Base-by-base conservation (phyloP, 805 yeast genomes). In the Kregervanrija fluxuum region DNA sequence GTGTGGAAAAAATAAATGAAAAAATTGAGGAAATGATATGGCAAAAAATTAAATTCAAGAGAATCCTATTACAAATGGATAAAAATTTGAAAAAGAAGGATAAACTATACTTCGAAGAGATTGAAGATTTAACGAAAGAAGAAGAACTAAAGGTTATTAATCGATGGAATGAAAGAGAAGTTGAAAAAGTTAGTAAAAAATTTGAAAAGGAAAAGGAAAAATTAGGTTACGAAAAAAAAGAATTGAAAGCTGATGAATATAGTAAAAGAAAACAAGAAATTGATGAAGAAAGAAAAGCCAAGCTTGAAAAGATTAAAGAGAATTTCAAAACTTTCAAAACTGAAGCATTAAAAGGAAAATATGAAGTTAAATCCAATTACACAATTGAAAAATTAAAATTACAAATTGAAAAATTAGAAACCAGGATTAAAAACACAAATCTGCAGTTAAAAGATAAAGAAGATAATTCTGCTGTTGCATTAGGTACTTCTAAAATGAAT, bases 401-500 rank as follows among this genome's bases (percentile, higher is more conserved):
- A 8, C 95, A 88, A 64, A 71, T 88, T 22, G 86, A 80, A 44
- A 81, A 79, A 51, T 60, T 86, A 8, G 91, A 85, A 41, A 76
- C 75, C 46, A 73, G 96, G 53, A 83, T 88, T 37, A 61, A 71
- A 41, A 83, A 77, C 48, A 80, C 86, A 2, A 67, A 77, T 9
- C 69, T 88, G 48, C 95, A 85, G 60, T 71, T 88, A 60, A 83
- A 88, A 62, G 97, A 90, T 61, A 89, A 86, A 63, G 95, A 91
- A 61, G 97, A 89, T 60, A 90, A 90, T 61, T 86, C 96, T 0
- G 86, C 86, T 52, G 97, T 91, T 28, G 90, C 97, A 0, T 69
- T 91, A 52, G 89, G 95, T 39, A 91, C 98, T 0, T 86, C 95
- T 22, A 91, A 91, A 69, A 79, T 86, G 73, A 91, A 91, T 64